Base-by-base conservation (phyloP, 768 basidiomycete genomes). In the Termitomyces heimii region DNA sequence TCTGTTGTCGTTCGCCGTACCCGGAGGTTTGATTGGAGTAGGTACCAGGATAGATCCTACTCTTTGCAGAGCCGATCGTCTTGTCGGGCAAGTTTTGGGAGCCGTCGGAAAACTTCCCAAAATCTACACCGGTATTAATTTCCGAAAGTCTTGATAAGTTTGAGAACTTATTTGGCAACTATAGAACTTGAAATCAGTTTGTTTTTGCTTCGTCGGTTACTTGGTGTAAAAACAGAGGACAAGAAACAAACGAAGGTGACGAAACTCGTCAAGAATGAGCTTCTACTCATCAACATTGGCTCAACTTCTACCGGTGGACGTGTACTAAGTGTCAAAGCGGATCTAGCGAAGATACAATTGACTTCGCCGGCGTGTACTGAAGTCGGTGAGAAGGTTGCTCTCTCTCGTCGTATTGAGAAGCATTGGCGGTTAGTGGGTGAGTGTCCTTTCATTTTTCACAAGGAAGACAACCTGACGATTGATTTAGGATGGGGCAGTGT, bases 171-270 rank as follows among this genome's bases (percentile, higher is more conserved):
- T 32, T 10, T 29, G 34, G 10, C 8, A 22, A 18, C 10, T 46
- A 4, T 58, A 92, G 94, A 95, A 72, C 79, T 95, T 54, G 93
- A 95, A 72, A 94, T 95, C 68, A 90, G 85, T 64, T 78, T 95
- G 64, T 99, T 98, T 87, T 77, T 98, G 32, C 88, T 99, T 34
- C 91, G 97, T 59, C 86, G 97, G 58, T 76, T 98, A 54, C 83
- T 98, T n/a, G 96, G 97, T 69, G 97, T 99, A 60, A 94, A 95
- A 73, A 94, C 94, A 24, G 96, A 98, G 72, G 97, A 98, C 77
- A 97, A 95, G 78, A 99, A 98, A 71, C 92, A 95, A 70, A 97
- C 97, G 22, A 99, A 94, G 73, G 92, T 93, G 24, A 79, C 91
- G 53, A 97, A 97, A 71, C 82, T 97, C 45, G 81, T 84, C 57